Conservation (phyloP, 176 grass and related monocot genomes). For the Phragmites australis region DNA sequence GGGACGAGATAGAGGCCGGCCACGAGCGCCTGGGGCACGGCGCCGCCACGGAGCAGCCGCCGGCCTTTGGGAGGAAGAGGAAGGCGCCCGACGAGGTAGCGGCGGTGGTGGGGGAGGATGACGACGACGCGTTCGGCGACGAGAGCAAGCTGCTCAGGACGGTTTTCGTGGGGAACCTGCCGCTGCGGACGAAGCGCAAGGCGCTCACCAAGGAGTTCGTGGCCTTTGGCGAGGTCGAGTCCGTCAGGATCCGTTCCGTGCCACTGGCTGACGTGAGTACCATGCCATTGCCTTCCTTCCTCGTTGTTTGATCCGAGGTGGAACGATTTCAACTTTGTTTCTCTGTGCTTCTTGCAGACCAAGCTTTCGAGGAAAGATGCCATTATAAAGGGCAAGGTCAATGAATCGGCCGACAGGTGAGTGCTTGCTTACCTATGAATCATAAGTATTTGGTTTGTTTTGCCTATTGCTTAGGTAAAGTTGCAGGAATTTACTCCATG, state of each 20-base stretch:
- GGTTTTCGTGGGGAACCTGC: conserved; percentile 93
- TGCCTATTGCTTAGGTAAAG: not conserved
- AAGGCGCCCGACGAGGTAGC: conserved; percentile 52
- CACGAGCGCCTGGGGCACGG: conserved; percentile 20
- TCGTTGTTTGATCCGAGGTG: not conserved
- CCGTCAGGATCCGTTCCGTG: conserved; percentile 86
- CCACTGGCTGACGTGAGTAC: conserved; percentile 79
- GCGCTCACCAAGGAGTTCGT: conserved; percentile 65
- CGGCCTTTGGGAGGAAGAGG: conserved; percentile 62
- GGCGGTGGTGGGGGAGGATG: conserved; percentile 33
- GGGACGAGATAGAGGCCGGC: conserved; percentile 48
- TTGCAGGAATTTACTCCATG: not conserved
- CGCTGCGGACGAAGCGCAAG: conserved; percentile 74
- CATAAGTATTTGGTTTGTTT: not conserved
- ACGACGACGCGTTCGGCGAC: conserved; percentile 68
- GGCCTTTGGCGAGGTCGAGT: conserved; percentile 74
- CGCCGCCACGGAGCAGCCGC: not conserved
- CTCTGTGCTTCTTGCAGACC: conserved; percentile 52
- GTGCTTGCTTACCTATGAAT: not conserved
- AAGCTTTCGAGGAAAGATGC: conserved; percentile 81
- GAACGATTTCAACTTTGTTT: not conserved
- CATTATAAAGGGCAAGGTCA: conserved; percentile 67
- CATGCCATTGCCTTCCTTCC: not conserved
- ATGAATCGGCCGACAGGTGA: conserved; percentile 71
- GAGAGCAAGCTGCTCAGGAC: conserved; percentile 83